These are phyloP conservation scores for Amylocarpus encephaloides DNA, from an alignment of 2,329 filamentous ascomycete genomes.

Conservation along the genomic window DNA sequence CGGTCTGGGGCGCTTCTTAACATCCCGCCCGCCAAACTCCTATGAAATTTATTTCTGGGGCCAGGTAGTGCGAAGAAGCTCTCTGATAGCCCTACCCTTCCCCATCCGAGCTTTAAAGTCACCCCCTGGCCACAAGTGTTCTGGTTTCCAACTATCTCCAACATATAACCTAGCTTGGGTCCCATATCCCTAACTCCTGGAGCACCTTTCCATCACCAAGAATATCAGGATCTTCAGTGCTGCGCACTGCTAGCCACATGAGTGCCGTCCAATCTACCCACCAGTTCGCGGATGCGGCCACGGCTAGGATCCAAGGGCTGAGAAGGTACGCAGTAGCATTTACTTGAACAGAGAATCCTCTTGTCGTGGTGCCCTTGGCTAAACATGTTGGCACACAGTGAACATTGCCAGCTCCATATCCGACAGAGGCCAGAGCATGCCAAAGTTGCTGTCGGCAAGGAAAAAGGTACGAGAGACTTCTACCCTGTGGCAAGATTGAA, in stretches of 20 bases:
- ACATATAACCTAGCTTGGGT: constrained; percentile 6
- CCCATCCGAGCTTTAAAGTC: constrained; percentile 9
- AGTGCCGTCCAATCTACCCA: constrained; percentile 17
- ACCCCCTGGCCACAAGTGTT: constrained; percentile 4
- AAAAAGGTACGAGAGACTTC: constrained; percentile 52
- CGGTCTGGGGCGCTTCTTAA: constrained; percentile 12
- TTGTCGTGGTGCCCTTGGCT: constrained; percentile 23
- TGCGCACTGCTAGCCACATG: constrained; percentile 14
- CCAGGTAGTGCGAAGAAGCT: constrained; percentile 12
- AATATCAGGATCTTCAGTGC: constrained; percentile 4
- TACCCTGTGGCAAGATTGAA: background rate
- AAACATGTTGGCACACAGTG: constrained; percentile 34
- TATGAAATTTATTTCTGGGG: constrained; percentile 11
- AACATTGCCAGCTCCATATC: constrained; percentile 51
- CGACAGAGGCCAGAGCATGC: constrained; percentile 63
- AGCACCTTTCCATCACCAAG: constrained; percentile 4
- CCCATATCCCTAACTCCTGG: constrained; percentile 1
- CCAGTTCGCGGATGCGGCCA: constrained; percentile 24
- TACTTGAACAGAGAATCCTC: background rate
- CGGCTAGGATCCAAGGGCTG: constrained; percentile 19
- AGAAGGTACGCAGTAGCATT: constrained; percentile 17
- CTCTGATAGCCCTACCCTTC: constrained; percentile 5
- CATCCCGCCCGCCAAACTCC: constrained; percentile 11
- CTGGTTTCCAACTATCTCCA: constrained; percentile 1
- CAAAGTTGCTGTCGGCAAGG: constrained; percentile 64